phyloP scores from a whole-genome alignment of 2,329 filamentous ascomycete genomes.

The Fusarium brachygibbosum region DNA sequence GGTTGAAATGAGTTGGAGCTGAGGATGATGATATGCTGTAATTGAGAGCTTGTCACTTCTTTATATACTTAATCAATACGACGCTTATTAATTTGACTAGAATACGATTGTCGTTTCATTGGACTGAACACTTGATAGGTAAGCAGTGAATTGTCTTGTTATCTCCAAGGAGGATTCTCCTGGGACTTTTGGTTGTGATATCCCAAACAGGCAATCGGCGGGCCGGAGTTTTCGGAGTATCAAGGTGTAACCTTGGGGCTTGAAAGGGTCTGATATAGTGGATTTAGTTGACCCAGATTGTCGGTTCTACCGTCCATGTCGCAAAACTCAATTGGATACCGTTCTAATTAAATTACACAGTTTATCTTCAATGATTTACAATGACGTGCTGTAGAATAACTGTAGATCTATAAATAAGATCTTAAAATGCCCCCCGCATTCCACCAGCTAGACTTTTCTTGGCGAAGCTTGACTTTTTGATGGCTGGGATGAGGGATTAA shows the following conservation, averaged over 20 bases:
- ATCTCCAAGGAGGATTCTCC: constrained; percentile 29
- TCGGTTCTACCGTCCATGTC: not conserved
- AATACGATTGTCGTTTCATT: not conserved
- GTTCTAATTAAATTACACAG: not conserved
- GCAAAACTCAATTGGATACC: not conserved
- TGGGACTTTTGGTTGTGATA: constrained; percentile 19
- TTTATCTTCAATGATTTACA: not conserved
- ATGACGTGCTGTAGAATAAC: not conserved
- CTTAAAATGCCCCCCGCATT: not conserved
- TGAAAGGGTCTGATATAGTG: not conserved
- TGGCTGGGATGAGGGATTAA: not conserved
- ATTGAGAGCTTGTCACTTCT: not conserved
- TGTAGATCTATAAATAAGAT: constrained; percentile 1
- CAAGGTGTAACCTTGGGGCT: not conserved
- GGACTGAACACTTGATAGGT: not conserved
- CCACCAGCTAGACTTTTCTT: not conserved
- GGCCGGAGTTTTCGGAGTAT: constrained; percentile 35
- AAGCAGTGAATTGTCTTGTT: not conserved
- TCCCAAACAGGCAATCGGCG: constrained; percentile 16
- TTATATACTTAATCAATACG: not conserved
- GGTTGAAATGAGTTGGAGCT: too few relatives aligned
- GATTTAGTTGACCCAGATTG: not conserved
- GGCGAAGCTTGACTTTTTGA: constrained; percentile 20
- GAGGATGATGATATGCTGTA: not conserved
- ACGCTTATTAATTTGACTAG: constrained; percentile 14